Base-by-base conservation (phyloP, 352 stramenopile genomes). In the Pythium vanterpoolii region DNA sequence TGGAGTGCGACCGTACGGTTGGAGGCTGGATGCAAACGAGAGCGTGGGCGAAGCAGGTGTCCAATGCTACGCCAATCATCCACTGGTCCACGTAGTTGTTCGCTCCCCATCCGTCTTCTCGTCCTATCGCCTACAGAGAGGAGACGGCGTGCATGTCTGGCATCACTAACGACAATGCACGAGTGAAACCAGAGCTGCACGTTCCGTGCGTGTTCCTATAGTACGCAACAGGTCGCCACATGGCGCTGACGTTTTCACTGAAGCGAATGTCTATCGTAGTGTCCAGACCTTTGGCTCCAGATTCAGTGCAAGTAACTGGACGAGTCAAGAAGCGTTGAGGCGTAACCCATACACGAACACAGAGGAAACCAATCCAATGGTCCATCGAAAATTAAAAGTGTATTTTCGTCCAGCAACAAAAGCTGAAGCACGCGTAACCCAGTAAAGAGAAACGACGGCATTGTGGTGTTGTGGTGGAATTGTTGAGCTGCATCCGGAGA, bases 191-290 rank as follows among this genome's bases (percentile, higher is more conserved):
- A 21, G 38, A 47, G 53, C 6, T 28, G 60, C 60, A 42, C 52
- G 53, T 68, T 68, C 53, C 46, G 33, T 38, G 60, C 60, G 16
- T 44, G 38, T 68, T 68, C 60, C 19, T 13, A 2, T 9, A 26
- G n/a, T 13, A 18, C 42, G n/a, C 5, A 30, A 14, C n/a, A 48
- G 19, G 10, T 42, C 10, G 34, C 10, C 18, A 48, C 24, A 11
- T 6, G 28, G 42, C 24, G 42, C 42, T 7, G 9, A 11, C n/a
- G 24, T 18, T 48, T 48, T 18, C 42, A 4, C 5, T 13, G 34
- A 42, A 13, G 34, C 34, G 8, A 5, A 21, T 18, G 34, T n/a
- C n/a, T n/a, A n/a, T n/a, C n/a, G n/a, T n/a, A n/a, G n/a, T n/a
- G n/a, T n/a, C n/a, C n/a, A n/a, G n/a, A n/a, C n/a, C 31, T 8